These are phyloP conservation scores for Chaetomium strumarium DNA, from an alignment of 2,329 filamentous ascomycete species.

Conservation along the genomic window DNA sequence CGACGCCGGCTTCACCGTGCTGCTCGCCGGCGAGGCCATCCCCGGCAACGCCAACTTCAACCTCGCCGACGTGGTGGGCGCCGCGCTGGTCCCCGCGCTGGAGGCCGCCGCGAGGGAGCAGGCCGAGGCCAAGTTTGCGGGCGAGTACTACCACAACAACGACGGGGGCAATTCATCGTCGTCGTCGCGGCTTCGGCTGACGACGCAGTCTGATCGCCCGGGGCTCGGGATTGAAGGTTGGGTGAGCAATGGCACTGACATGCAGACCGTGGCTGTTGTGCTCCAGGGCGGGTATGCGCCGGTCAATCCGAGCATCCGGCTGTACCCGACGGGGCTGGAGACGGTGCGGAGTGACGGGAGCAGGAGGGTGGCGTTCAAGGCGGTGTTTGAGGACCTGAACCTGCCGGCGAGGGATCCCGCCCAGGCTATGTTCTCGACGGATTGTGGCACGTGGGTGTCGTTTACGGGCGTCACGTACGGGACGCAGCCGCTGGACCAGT, in stretches of 20 bases:
- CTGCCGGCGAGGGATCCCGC: constrained; percentile 10
- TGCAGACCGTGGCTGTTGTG: constrained; percentile 15
- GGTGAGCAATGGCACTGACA: constrained; percentile 22
- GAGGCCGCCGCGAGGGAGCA: constrained; percentile 22
- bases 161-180: constrained; percentile 3
- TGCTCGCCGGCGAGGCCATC: constrained; percentile 23
- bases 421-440: constrained; percentile 22
- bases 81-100: constrained; percentile 20
- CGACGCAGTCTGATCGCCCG: constrained; percentile 19
- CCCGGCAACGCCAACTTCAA: constrained; percentile 22
- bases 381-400: constrained; percentile 21
- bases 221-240: constrained; percentile 20
- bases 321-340: constrained; percentile 23
- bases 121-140: constrained; percentile 14
- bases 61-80: constrained; percentile 20
- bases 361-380: constrained; percentile 20
- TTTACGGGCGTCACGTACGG: constrained; percentile 23
- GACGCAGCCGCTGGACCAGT: constrained; percentile 22
- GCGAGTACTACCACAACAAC: constrained; percentile 13
- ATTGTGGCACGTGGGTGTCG: constrained; percentile 23
- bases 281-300: constrained; percentile 19
- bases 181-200: constrained; percentile 16
- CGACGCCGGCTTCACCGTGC: constrained; percentile 25
- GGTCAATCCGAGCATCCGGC: constrained; percentile 14
- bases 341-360: constrained; percentile 14